A percentile compares a stretch with the other conserved stretches of the same genome.
Conservation (phyloP, 1,139 yeast genomes). For the Suhomyces guaymorum region DNA sequence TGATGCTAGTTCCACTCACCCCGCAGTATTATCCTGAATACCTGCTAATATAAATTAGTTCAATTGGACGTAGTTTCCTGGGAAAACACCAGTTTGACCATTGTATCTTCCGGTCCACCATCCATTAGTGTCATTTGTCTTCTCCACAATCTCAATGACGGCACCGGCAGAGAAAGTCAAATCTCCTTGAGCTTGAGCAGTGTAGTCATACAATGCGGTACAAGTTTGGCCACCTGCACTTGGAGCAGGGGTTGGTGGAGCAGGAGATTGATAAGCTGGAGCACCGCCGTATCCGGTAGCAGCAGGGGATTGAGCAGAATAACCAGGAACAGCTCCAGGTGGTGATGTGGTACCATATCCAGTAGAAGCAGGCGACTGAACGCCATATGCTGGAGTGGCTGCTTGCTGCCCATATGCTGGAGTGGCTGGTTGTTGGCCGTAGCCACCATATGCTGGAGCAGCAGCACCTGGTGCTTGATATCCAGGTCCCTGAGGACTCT, state of each 20-base stretch:
- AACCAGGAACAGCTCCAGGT: slow-evolving; percentile 20
- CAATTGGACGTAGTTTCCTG: slow-evolving; percentile 87
- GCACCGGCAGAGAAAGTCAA: slow-evolving; percentile 86
- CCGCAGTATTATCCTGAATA: slow-evolving; percentile 4
- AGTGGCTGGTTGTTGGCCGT: slow-evolving; percentile 19
- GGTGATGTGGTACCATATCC: slow-evolving; percentile 6
- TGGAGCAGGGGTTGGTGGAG: slow-evolving; percentile 31
- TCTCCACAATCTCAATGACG: slow-evolving; percentile 76
- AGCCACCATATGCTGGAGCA: slow-evolving; percentile 13
- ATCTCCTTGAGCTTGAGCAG: slow-evolving; percentile 90
- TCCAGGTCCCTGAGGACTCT: slow-evolving; percentile 18
- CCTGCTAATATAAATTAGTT: not conserved
- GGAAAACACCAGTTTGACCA: slow-evolving; percentile 89
- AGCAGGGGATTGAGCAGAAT: slow-evolving; percentile 8
- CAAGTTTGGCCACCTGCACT: slow-evolving; percentile 56
- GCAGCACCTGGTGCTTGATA: slow-evolving; percentile 16
- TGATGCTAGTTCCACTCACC: not conserved
- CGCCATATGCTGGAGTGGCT: slow-evolving; percentile 13
- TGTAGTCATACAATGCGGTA: slow-evolving; percentile 74
- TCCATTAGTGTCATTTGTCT: slow-evolving; percentile 81
- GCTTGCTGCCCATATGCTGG: slow-evolving; percentile 8
- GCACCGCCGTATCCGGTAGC: slow-evolving; percentile 15
- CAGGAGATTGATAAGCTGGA: slow-evolving; percentile 19
- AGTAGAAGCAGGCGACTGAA: slow-evolving; percentile 23
- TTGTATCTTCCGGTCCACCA: slow-evolving; percentile 98